Conservation (phyloP, 352 stramenopile species). For the Phytophthora ohioensis region DNA sequence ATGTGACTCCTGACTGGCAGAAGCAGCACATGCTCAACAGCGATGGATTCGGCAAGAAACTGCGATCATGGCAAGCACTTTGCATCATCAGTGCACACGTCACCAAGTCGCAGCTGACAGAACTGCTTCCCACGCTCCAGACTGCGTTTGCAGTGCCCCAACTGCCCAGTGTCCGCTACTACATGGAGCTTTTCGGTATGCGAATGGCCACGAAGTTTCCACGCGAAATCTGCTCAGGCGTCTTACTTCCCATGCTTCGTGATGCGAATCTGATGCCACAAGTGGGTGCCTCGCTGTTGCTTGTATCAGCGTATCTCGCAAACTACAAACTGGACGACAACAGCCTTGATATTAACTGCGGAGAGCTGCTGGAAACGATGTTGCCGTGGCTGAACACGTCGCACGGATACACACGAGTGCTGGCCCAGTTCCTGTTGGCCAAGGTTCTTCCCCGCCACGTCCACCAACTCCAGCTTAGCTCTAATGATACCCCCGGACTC, state of each 20-base stretch:
- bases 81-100: conserved; percentile 75
- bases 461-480: conserved; percentile 38
- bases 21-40: conserved; percentile 90
- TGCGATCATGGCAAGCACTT: conserved; percentile 83
- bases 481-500: conserved; percentile 35
- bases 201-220: conserved; percentile 67
- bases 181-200: conserved; percentile 88
- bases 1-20: conserved; percentile 66
- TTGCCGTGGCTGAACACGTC: conserved; percentile 82
- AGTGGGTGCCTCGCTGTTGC: conserved; percentile 67
- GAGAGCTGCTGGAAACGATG: conserved; percentile 57
- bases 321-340: conserved; percentile 47
- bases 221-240: conserved; percentile 37
- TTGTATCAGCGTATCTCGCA: conserved; percentile 57
- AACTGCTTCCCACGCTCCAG: conserved; percentile 47
- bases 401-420: conserved; percentile 83
- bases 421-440: conserved; percentile 77
- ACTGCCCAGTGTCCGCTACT: conserved; percentile 75
- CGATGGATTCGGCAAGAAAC: conserved; percentile 77
- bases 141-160: conserved; percentile 69
- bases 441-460: conserved; percentile 74
- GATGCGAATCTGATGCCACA: conserved; percentile 82
- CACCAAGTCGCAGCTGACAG: conserved; percentile 29
- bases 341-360: conserved; percentile 31
- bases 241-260: conserved; percentile 68